Conservation (phyloP, 139 green algal species). For the Chlamydomonas sphaeroides region DNA sequence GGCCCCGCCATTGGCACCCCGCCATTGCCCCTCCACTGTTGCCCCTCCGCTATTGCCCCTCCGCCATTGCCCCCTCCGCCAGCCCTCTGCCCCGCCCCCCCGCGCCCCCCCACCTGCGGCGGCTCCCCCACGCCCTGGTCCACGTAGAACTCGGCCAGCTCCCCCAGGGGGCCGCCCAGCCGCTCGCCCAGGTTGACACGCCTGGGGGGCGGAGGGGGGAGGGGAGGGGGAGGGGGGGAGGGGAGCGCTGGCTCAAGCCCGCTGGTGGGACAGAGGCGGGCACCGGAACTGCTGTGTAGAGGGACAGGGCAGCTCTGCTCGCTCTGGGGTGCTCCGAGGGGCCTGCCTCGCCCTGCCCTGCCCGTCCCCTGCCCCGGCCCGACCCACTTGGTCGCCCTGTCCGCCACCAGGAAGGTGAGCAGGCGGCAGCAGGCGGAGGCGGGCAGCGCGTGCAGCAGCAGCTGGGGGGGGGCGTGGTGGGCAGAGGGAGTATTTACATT, state of each 20-base stretch:
- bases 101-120: background rate
- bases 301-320: too few species aligned
- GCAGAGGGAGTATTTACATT: background rate
- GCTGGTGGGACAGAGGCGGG: background rate
- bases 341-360: background rate
- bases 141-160: background rate
- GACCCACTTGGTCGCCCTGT: background rate
- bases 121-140: background rate
- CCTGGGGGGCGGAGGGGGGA: too few species aligned
- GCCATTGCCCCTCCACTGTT: background rate
- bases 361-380: background rate
- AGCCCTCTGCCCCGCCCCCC: background rate
- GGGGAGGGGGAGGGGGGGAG: background rate
- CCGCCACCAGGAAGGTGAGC: background rate
- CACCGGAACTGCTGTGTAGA: background rate
- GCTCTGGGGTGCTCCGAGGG: too few species aligned
- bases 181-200: too few species aligned
- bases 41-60: background rate
- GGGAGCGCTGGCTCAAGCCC: background rate
- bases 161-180: background rate
- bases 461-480: background rate
- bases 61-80: background rate
- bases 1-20: background rate
- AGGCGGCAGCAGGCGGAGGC: background rate
- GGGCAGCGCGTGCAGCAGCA: background rate